Conservation (phyloP, 2,329 filamentous ascomycete genomes). For the Lachnellula arida region DNA sequence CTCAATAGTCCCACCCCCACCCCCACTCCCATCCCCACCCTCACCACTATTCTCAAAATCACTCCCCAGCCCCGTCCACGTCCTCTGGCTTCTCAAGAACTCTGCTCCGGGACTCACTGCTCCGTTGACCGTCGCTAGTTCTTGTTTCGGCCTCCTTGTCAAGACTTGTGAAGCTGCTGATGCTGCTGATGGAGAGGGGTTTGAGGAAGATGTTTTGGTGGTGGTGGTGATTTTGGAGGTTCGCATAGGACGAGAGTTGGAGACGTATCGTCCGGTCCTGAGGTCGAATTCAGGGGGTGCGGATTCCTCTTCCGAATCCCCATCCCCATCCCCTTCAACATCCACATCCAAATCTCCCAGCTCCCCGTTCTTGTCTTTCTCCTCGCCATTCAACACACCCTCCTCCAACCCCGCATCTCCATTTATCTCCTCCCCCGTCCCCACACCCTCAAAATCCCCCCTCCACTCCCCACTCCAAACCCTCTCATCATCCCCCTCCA, state of each 20-base stretch:
- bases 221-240: background rate
- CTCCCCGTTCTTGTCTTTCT: conserved; percentile 7
- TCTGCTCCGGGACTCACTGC: conserved; percentile 89
- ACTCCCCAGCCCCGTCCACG: conserved; percentile 87
- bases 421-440: conserved; percentile 6
- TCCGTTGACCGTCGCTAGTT: conserved; percentile 77
- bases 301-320: conserved; percentile 59
- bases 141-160: conserved; percentile 58
- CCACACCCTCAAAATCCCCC: conserved; percentile 72
- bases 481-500: conserved; percentile 69
- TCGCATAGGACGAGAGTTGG: conserved; percentile 71
- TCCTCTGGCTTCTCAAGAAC: conserved; percentile 73
- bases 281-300: conserved; percentile 89
- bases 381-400: conserved; percentile 23
- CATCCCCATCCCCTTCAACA: conserved; percentile 16
- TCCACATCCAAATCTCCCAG: background rate
- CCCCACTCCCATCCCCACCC: conserved; percentile 44
- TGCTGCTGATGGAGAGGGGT: conserved; percentile 29
- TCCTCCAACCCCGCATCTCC: conserved; percentile 19
- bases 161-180: conserved; percentile 35
- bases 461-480: conserved; percentile 88
- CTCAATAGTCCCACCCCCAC: conserved; percentile 61
- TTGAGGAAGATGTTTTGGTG: background rate
- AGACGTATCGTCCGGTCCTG: conserved; percentile 78
- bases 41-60: conserved; percentile 68